Base-by-base conservation (phyloP, 1,284 basidiomycete genomes). In the Ganoderma lucidum region DNA sequence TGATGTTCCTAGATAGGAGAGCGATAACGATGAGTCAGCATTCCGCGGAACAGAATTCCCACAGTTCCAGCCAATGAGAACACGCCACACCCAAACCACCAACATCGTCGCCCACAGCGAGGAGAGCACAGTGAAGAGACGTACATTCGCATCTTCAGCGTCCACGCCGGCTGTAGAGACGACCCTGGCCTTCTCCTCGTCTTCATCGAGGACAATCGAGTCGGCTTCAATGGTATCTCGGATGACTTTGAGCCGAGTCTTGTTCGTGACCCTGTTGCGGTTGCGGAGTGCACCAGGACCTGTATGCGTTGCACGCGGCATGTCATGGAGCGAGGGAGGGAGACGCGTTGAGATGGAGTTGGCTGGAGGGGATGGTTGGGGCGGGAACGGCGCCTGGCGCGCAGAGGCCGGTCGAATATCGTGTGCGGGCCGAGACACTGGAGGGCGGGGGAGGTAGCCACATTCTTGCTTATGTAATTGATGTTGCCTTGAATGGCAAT, bases 191-290 rank as follows among this genome's bases (percentile, higher is more conserved):
- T 92, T 93, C 86, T 93, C 92, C 76, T 93, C 92, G 74, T 94
- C 93, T 78, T 94, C 93, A 75, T 94, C 93, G 71, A 92, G 86
- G 69, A 94, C 91, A 79, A 94, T 86, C 73, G 92, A 87, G 81
- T 95, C 93, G 64, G 90, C 90, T 79, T 95, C 94, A 83, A 94
- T 88, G 80, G 89, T 88, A 71, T 91, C 93, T 42, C 89, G 88
- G 79, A 90, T 86, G 84, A 96, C 91, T 84, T 90, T 91, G 78
- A 96, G 91, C 73, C 93, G 91, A 77, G 93, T 94, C 86, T 96
- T 96, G 86, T 95, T 95, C 81, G 93, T 96, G 83, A 96, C 92
- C 80, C 94, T 89, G 82, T 93, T 93, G 81, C 93, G 90, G 79
- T 93, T 93, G 80, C 93, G 87, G 82, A 93, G 91, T 74, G 90